Base-by-base conservation (phyloP, 805 yeast genomes). In the Ogataea thermomethanolica region DNA sequence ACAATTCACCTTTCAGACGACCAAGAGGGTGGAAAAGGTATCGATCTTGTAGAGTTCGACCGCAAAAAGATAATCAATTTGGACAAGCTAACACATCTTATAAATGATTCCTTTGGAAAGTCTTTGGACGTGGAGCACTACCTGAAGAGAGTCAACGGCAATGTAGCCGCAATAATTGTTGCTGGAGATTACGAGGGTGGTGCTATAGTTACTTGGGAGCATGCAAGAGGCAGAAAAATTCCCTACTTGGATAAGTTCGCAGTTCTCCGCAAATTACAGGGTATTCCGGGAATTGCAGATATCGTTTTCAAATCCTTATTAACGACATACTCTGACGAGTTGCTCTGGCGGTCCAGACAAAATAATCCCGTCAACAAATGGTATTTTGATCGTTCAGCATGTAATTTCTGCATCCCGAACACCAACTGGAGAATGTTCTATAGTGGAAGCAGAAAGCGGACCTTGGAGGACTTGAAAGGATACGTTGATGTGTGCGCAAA, bases 111-210 rank as follows among this genome's bases (percentile, higher is more conserved):
- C 3, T 93, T 93, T 54, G 79, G 81, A 4, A 78, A 79, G 46
- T 54, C 73, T 3, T 61, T 93, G n/a, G 79, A 87, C 51, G 53
- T 78, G 41, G 73, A 76, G 0, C 80, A 77, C 48, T 93, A 90
- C 56, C 62, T 88, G 17, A 44, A 66, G 3, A 67, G 99, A 36
- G 72, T 93, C 26, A 73, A 79, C 45, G 70, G 78, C 1, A 69
- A 69, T 1, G 69, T 91, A 4, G 90, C 96, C 0, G 83, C 85
- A 0, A 60, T 93, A 8, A 80, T 93, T 11, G 74, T 93, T 10
- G 87, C 91, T 2, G 98, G 98, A 1, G 93, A 91, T 55, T 93
- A 93, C 59, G 96, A 90, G 50, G 98, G 98, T 2, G 89, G 87
- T 12, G 97, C 98, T 0, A 83, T 93, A 11, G 74, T 91, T 25